Percentiles rank a stretch among this genome's conserved stretches.
Conservation (phyloP, 768 basidiomycete species). For the Lactarius hatsudake region DNA sequence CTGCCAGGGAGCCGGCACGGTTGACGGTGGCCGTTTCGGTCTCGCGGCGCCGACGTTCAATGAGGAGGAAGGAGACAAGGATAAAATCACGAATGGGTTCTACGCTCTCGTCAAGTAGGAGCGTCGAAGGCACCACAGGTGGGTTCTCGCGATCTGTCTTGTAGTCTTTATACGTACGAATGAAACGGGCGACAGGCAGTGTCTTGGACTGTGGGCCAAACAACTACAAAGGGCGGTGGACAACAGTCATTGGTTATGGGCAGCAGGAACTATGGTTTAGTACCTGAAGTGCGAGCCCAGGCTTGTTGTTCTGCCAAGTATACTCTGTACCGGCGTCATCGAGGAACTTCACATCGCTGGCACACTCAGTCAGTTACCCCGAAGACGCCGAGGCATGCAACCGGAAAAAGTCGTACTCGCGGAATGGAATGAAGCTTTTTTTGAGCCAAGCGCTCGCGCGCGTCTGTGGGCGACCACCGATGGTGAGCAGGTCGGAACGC, state of each 20-base stretch:
- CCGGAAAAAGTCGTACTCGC: constrained; percentile 2
- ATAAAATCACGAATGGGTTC: constrained; percentile 23
- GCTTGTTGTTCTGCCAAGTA: constrained; percentile 23
- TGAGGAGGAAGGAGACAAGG: constrained; percentile 24
- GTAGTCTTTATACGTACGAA: constrained; percentile 19
- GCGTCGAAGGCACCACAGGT: constrained; percentile 21
- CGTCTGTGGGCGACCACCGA: constrained; percentile 8
- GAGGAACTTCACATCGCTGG: constrained; percentile 22
- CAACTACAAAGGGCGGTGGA: constrained; percentile 2
- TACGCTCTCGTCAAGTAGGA: constrained; percentile 21
- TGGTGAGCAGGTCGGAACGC: constrained; percentile 27
- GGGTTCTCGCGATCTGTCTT: constrained; percentile 16
- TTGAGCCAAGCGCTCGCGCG: constrained; percentile 26
- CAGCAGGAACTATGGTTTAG: background rate
- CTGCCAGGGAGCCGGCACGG: background rate
- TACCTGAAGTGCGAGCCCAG: constrained; percentile 22
- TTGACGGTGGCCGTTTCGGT: constrained; percentile 13
- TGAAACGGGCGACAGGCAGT: constrained; percentile 26
- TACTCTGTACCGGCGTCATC: constrained; percentile 23
- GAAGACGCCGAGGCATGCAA: background rate
- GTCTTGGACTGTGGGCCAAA: constrained; percentile 24
- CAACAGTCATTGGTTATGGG: background rate
- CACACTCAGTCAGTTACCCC: background rate
- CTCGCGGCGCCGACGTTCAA: constrained; percentile 27
- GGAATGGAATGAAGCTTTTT: constrained; percentile 26